These are phyloP conservation scores for Starmerella vitae DNA, from an alignment of 805 yeast genomes.

Conservation along the genomic window DNA sequence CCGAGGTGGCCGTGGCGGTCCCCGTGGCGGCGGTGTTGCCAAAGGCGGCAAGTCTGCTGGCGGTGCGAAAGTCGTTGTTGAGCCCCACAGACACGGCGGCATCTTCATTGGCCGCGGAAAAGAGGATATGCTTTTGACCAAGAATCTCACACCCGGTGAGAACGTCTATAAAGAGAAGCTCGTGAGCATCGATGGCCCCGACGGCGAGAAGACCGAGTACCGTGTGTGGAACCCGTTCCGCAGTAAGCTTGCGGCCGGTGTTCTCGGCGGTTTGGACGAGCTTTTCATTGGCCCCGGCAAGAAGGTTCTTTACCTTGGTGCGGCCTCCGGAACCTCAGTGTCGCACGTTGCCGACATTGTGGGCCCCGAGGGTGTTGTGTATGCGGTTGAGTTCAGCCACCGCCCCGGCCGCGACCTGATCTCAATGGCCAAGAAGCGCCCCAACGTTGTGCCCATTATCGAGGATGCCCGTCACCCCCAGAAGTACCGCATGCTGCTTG, in stretches of 20 bases:
- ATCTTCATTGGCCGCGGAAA: constrained; percentile 99
- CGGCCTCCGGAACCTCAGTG: constrained; percentile 98
- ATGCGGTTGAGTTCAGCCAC: constrained; percentile 98
- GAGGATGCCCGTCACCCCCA: constrained; percentile 99
- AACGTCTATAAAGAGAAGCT: constrained; percentile 98
- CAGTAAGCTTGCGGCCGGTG: constrained; percentile 99
- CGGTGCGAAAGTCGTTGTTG: constrained; percentile 88
- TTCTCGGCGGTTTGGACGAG: constrained; percentile 98
- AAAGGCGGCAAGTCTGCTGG: constrained; percentile 49
- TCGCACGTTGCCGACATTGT: constrained; percentile 97
- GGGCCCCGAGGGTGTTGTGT: constrained; percentile 97
- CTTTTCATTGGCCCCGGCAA: constrained; percentile 95
- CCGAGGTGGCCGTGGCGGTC: constrained; percentile 37
- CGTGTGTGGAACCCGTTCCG: constrained; percentile 99
- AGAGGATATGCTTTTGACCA: constrained; percentile 94
- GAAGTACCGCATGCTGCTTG: constrained; percentile 96
- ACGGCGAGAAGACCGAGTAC: constrained; percentile 89
- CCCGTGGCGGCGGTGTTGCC: constrained; percentile 41
- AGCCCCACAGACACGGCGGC: constrained; percentile 97
- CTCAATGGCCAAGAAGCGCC: constrained; percentile 99
- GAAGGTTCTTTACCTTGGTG: constrained; percentile 95
- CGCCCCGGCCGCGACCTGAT: constrained; percentile 99
- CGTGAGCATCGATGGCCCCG: constrained; percentile 74
- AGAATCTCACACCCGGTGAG: constrained; percentile 96
- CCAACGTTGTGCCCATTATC: constrained; percentile 94